phyloP scores from a whole-genome alignment of 768 basidiomycete genomes.

The Tylopilus subfusipes region DNA sequence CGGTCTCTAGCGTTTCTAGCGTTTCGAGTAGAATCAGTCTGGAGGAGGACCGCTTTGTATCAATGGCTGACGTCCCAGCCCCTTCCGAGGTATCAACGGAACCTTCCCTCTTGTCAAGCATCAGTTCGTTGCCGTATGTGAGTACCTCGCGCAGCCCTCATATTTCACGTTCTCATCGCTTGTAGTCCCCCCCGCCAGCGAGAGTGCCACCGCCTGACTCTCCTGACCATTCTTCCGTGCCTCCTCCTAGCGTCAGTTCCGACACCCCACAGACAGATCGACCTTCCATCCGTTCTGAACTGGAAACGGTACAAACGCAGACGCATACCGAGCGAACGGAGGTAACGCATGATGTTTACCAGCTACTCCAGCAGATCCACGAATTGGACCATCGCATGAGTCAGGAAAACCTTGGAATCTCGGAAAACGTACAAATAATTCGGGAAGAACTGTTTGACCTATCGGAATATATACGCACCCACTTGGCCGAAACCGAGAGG shows the following conservation, averaged over 20 bases:
- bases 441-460: conserved; percentile 66
- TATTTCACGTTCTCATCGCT: not conserved
- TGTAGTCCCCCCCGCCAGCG: conserved; percentile 32
- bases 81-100: conserved; percentile 45
- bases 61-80: conserved; percentile 17
- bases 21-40: conserved; percentile 39
- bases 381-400: conserved; percentile 63
- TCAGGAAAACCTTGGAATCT: conserved; percentile 60
- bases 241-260: conserved; percentile 46
- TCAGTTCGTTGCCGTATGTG: conserved; percentile 33
- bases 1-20: conserved; percentile 40
- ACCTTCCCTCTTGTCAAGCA: conserved; percentile 52
- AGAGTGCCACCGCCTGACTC: conserved; percentile 27
- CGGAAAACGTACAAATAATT: conserved; percentile 65
- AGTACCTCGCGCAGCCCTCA: conserved; percentile 18
- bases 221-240: conserved; percentile 39
- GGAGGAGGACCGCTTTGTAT: conserved; percentile 29
- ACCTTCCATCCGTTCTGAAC: conserved; percentile 46
- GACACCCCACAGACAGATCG: conserved; percentile 44
- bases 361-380: conserved; percentile 51
- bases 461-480: conserved; percentile 50
- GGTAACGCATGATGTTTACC: conserved; percentile 50
- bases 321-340: conserved; percentile 39
- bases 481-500: conserved; percentile 21
- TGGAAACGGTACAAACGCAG: conserved; percentile 43